Evolutionary conservation across 257 asterid genomes (phyloP).

Genomic region (Solanum bulbocastanum): DNA sequence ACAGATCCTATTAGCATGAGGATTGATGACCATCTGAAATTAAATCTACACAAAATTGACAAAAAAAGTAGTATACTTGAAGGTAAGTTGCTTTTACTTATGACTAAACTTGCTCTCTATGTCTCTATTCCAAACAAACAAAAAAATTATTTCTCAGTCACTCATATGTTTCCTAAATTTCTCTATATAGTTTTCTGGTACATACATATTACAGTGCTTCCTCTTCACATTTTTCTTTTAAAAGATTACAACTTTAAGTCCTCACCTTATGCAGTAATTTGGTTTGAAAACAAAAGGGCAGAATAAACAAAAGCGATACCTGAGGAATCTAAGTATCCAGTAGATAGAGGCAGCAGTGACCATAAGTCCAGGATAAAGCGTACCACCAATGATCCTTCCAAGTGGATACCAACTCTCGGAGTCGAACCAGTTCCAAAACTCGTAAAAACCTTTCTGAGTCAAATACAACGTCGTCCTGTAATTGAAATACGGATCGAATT

Average conservation of each 20-base stretch:
- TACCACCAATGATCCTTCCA: conserved; percentile 90
- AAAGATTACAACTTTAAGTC: neutral
- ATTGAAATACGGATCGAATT: conserved; percentile 97
- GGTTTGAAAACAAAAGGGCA: neutral
- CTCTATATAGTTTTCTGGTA: neutral
- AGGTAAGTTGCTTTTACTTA: neutral
- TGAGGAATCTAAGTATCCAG: conserved; percentile 74
- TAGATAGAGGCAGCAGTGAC: conserved; percentile 92
- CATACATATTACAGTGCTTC: neutral
- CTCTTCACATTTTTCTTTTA: neutral
- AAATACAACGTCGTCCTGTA: conserved; percentile 82
- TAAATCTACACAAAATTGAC: neutral
- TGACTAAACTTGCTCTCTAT: neutral
- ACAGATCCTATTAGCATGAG: neutral
- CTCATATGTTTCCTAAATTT: neutral
- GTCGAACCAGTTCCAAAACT: conserved; percentile 99
- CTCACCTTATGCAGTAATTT: neutral
- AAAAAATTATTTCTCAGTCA: neutral
- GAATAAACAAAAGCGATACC: conserved; percentile 29
- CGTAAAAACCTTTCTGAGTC: conserved; percentile 76
- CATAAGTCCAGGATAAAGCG: conserved; percentile 96
- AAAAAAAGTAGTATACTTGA: neutral
- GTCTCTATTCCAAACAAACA: neutral
- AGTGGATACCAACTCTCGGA: conserved; percentile 98
- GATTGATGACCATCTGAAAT: neutral